phyloP scores from a whole-genome alignment of 164 flowering plant genomes.

The Vitis riparia region DNA sequence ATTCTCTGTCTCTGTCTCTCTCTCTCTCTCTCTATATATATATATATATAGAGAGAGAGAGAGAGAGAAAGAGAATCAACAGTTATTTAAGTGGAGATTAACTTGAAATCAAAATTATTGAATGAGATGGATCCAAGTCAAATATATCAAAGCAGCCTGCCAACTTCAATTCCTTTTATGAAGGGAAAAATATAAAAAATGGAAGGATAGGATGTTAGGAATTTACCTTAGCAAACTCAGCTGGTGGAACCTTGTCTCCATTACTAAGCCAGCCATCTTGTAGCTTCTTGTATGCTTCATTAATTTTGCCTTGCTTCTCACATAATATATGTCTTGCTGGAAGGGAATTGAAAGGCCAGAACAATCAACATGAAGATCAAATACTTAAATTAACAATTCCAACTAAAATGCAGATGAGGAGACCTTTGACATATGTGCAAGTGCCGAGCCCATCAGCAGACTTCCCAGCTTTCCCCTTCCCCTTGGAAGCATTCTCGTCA shows the following conservation, averaged over 20 bases:
- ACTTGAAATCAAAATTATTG: too few relatives aligned
- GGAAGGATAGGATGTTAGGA: neutral
- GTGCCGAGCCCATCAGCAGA: constrained; percentile 88
- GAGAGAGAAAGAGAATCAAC: too few relatives aligned
- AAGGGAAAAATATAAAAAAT: neutral
- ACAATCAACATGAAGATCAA: neutral
- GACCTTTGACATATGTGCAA: constrained; percentile 96
- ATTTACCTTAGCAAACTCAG: constrained; percentile 95
- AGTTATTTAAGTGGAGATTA: too few relatives aligned
- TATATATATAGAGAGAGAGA: too few relatives aligned
- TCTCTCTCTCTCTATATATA: too few relatives aligned
- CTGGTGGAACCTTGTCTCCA: constrained; percentile 98
- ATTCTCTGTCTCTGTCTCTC: too few relatives aligned
- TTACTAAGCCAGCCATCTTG: constrained; percentile 93
- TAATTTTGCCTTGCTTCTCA: constrained; percentile 98
- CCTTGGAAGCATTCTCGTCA: constrained; percentile 75
- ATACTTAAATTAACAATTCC: neutral
- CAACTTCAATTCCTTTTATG: too few relatives aligned
- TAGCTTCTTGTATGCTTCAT: constrained; percentile 96
- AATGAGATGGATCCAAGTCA: too few relatives aligned
- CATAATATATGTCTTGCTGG: constrained; percentile 92
- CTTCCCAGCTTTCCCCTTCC: constrained; percentile 86
- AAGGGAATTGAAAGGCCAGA: constrained; percentile 4
- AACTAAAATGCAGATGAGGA: neutral
- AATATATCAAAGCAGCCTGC: too few relatives aligned